Evolutionary conservation across 768 basidiomycete genomes (phyloP).

Genomic region (Lactarius vividus): DNA sequence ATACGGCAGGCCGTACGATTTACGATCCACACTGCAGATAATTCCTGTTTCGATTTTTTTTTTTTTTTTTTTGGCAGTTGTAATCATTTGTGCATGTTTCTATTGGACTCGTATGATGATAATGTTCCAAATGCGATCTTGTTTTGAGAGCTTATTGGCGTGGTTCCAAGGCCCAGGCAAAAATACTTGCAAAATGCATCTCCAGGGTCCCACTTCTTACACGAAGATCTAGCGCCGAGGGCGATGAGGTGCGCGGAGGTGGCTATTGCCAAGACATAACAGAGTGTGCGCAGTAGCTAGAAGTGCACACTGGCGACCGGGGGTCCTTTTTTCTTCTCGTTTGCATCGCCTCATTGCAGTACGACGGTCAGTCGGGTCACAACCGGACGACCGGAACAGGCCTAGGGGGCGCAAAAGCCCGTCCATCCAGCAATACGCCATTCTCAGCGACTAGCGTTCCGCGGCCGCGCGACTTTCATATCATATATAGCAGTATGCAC

Average conservation of each 20-base stretch:
- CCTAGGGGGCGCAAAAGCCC: not conserved
- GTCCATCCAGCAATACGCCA: not conserved
- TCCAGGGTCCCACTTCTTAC: not conserved
- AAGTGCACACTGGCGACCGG: not conserved
- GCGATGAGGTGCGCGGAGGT: not conserved
- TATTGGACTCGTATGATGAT: not conserved
- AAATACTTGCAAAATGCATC: not conserved
- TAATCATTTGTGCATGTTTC: not conserved
- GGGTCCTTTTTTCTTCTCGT: not conserved
- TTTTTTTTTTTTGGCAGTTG: not conserved
- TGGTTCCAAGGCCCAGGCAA: not conserved
- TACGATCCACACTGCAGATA: constrained; percentile 1
- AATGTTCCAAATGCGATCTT: not conserved
- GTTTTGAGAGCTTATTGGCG: not conserved
- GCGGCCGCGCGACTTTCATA: constrained; percentile 7
- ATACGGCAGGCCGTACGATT: not conserved
- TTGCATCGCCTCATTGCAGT: not conserved
- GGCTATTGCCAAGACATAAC: not conserved
- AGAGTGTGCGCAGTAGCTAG: not conserved
- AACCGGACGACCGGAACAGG: not conserved
- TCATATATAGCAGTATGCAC: not conserved
- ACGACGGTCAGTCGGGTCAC: not conserved
- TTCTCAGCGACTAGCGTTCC: constrained; percentile 4
- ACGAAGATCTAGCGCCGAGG: not conserved
- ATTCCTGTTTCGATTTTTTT: not conserved